Conservation (phyloP, 176 grass and related monocot genomes). For the Themeda triandra region DNA sequence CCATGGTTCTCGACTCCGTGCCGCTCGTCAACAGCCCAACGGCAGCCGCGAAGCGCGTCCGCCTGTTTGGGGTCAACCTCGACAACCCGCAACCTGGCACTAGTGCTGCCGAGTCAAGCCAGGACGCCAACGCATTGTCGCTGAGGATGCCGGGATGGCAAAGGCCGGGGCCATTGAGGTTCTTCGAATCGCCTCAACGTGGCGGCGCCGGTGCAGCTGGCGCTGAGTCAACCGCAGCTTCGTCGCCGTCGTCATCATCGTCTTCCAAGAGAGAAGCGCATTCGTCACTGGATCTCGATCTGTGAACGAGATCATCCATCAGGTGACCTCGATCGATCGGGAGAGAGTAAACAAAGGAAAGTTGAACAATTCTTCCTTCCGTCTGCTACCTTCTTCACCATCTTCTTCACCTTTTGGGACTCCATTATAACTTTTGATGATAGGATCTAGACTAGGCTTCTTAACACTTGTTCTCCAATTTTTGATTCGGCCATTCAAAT, state of each 20-base stretch:
- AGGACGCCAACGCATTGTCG: conserved; percentile 43
- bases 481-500: conserved; percentile 44
- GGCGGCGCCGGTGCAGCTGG: background rate
- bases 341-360: conserved; percentile 51
- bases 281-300: conserved; percentile 94
- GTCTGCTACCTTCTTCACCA: conserved; percentile 25
- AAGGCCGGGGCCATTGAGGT: conserved; percentile 35
- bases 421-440: conserved; percentile 64
- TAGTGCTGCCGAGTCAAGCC: conserved; percentile 19
- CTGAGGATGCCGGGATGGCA: conserved; percentile 65
- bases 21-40: conserved; percentile 44
- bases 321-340: background rate
- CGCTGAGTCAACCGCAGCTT: conserved; percentile 35
- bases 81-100: conserved; percentile 51
- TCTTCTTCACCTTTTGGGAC: conserved; percentile 32
- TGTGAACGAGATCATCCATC: conserved; percentile 36
- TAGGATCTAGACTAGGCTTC: conserved; percentile 34
- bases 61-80: conserved; percentile 94
- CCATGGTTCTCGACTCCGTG: conserved; percentile 68
- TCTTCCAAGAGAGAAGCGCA: conserved; percentile 70
- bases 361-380: conserved; percentile 60
- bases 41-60: conserved; percentile 65
- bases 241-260: conserved; percentile 56
- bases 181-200: conserved; percentile 43
- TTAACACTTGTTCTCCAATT: conserved; percentile 38